A percentile compares a stretch with the other conserved stretches of the same genome.
Conservation (phyloP, 768 basidiomycete species). For the Naematelia aurantialba region DNA sequence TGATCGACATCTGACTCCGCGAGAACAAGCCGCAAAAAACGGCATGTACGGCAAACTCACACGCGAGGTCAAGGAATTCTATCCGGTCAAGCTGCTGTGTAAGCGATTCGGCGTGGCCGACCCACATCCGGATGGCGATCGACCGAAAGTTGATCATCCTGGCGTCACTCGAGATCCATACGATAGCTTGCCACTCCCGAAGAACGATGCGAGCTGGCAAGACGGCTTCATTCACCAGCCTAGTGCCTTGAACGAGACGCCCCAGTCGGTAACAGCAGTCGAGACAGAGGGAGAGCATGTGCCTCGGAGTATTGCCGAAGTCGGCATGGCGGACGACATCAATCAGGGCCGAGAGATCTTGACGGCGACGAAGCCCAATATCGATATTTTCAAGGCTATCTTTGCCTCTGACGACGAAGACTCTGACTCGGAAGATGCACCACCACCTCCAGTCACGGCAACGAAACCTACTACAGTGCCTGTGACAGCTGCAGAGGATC, state of each 20-base stretch:
- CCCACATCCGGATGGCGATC: slow-evolving; percentile 61
- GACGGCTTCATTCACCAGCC: slow-evolving; percentile 41
- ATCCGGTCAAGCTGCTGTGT: slow-evolving; percentile 78
- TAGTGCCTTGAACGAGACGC: neutral
- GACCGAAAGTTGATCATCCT: slow-evolving; percentile 6
- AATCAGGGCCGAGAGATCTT: slow-evolving; percentile 80
- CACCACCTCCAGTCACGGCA: neutral
- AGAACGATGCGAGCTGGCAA: slow-evolving; percentile 43
- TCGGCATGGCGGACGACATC: slow-evolving; percentile 90
- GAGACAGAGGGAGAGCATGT: slow-evolving; percentile 12
- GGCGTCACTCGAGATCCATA: neutral
- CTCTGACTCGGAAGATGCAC: slow-evolving; percentile 63
- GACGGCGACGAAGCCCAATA: slow-evolving; percentile 79
- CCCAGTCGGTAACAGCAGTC: neutral
- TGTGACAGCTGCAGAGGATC: slow-evolving; percentile 5
- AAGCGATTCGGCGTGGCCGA: slow-evolving; percentile 91
- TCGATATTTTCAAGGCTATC: slow-evolving; percentile 96
- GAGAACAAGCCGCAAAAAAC: slow-evolving; percentile 71
- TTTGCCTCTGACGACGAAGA: slow-evolving; percentile 94
- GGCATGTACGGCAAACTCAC: slow-evolving; percentile 92
- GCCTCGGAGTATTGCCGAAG: slow-evolving; percentile 59
- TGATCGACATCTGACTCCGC: slow-evolving; percentile 62
- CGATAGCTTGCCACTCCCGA: slow-evolving; percentile 26
- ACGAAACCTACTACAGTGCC: neutral
- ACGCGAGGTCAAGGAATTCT: slow-evolving; percentile 68